A percentile compares a stretch with the other conserved stretches of the same genome.
Evolutionary conservation across 1,139 yeast genomes (phyloP).

Genomic region (Scheffersomyces lignicola): DNA sequence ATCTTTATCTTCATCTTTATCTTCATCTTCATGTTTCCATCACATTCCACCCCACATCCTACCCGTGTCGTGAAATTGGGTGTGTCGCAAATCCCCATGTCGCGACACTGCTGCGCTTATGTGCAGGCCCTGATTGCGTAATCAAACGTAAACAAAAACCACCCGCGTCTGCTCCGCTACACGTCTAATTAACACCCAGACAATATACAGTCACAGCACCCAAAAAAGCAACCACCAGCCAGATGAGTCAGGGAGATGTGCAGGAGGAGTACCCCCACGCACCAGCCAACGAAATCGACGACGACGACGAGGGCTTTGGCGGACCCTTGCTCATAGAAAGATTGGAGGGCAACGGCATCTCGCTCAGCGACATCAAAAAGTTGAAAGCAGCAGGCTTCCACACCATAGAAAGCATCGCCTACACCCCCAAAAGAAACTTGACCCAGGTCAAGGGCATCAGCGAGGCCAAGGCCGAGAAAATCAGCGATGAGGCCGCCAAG

Average conservation of each 20-base stretch:
- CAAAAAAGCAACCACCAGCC: too few relatives aligned
- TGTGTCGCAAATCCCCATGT: too few relatives aligned
- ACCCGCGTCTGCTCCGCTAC: too few relatives aligned
- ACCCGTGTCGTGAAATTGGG: too few relatives aligned
- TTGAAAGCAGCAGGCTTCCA: constrained; percentile 81
- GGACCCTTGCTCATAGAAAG: constrained; percentile 50
- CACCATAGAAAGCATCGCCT: constrained; percentile 91
- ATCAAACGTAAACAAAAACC: too few relatives aligned
- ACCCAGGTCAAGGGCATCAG: constrained; percentile 86
- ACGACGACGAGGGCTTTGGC: constrained; percentile 38
- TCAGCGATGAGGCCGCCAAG: constrained; percentile 79
- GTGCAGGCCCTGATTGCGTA: too few relatives aligned
- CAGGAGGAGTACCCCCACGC: background rate
- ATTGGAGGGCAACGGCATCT: constrained; percentile 82
- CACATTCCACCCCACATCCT: too few relatives aligned
- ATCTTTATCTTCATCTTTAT: too few relatives aligned
- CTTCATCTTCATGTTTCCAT: too few relatives aligned
- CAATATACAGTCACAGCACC: too few relatives aligned
- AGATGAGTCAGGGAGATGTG: constrained; percentile 3
- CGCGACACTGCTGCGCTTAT: too few relatives aligned
- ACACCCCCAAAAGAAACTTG: constrained; percentile 77
- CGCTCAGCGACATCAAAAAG: constrained; percentile 75
- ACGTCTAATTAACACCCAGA: too few relatives aligned
- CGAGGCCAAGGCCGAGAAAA: constrained; percentile 91
- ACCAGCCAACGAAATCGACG: constrained; percentile 12